Conservation (phyloP, 148 eudicot genomes). For the Vaccinium darrowii region DNA sequence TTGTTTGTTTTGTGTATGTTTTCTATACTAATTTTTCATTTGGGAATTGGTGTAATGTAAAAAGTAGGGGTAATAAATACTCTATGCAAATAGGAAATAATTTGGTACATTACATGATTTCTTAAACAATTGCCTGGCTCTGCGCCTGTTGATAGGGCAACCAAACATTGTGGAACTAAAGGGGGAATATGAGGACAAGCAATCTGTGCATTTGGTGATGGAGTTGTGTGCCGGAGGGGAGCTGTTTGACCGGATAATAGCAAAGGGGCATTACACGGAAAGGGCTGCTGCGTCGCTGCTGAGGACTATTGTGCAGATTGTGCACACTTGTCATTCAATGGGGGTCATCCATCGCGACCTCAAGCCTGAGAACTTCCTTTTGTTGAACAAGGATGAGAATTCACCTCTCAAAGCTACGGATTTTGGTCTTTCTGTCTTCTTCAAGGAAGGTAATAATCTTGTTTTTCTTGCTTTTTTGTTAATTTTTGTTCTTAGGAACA, state of each 20-base stretch:
- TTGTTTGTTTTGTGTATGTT: no score
- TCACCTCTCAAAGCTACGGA: conserved; percentile 88
- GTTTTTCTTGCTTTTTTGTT: background rate
- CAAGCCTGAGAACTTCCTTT: conserved; percentile 85
- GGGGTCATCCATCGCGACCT: conserved; percentile 94
- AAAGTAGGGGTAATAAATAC: no score
- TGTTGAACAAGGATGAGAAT: conserved; percentile 71
- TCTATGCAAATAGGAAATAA: background rate
- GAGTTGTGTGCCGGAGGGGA: conserved; percentile 97
- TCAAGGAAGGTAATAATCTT: conserved; percentile 59
- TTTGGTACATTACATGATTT: background rate
- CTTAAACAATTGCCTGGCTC: background rate
- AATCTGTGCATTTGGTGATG: conserved; percentile 86
- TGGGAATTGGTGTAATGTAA: no score
- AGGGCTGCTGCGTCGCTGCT: conserved; percentile 81
- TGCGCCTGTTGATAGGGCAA: conserved; percentile 37
- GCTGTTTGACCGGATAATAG: conserved; percentile 83
- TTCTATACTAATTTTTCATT: no score
- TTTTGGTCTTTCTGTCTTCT: conserved; percentile 90
- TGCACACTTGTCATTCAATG: conserved; percentile 87
- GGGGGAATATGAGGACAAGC: conserved; percentile 87
- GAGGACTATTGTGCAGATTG: conserved; percentile 88
- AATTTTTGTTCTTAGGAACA: background rate
- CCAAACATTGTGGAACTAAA: conserved; percentile 81
- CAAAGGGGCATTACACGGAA: conserved; percentile 87